Evolutionary conservation across 805 yeast species (phyloP).

Genomic region (Hanseniaspora clermontiae): DNA sequence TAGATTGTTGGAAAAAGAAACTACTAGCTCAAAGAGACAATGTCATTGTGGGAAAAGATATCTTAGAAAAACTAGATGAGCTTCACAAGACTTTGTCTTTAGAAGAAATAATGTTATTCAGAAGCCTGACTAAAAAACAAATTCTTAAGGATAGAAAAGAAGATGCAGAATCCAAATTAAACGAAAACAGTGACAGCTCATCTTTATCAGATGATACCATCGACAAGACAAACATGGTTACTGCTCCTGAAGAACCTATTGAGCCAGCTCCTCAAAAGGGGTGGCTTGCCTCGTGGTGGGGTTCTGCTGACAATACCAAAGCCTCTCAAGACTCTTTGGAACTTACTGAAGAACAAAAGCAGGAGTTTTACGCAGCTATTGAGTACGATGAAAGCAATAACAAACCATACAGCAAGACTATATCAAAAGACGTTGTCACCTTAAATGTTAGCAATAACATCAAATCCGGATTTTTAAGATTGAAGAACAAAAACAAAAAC

Average conservation of each 20-base stretch:
- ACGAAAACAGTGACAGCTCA: slow-evolving; percentile 7
- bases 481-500: slow-evolving; percentile 29
- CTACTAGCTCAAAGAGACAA: slow-evolving; percentile 29
- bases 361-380: slow-evolving; percentile 84
- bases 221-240: slow-evolving; percentile 11
- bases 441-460: slow-evolving; percentile 55
- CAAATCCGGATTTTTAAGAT: slow-evolving; percentile 62
- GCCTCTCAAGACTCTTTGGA: slow-evolving; percentile 31
- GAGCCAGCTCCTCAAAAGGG: slow-evolving; percentile 29
- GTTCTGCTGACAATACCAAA: slow-evolving; percentile 17
- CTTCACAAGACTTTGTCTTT: slow-evolving; percentile 51
- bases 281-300: slow-evolving; percentile 66
- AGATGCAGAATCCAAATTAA: background rate
- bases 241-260: slow-evolving; percentile 1
- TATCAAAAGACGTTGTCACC: slow-evolving; percentile 64
- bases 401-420: slow-evolving; percentile 23
- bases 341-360: slow-evolving; percentile 74
- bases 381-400: slow-evolving; percentile 66
- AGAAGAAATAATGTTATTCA: slow-evolving; percentile 75
- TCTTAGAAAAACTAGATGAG: slow-evolving; percentile 33
- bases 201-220: slow-evolving; percentile 15
- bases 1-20: slow-evolving; percentile 52
- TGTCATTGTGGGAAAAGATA: slow-evolving; percentile 26
- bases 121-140: slow-evolving; percentile 64
- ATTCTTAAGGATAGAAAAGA: slow-evolving; percentile 41